Evolutionary conservation across 805 yeast genomes (phyloP).

Genomic region (Wilhelminamyces savonicus): DNA sequence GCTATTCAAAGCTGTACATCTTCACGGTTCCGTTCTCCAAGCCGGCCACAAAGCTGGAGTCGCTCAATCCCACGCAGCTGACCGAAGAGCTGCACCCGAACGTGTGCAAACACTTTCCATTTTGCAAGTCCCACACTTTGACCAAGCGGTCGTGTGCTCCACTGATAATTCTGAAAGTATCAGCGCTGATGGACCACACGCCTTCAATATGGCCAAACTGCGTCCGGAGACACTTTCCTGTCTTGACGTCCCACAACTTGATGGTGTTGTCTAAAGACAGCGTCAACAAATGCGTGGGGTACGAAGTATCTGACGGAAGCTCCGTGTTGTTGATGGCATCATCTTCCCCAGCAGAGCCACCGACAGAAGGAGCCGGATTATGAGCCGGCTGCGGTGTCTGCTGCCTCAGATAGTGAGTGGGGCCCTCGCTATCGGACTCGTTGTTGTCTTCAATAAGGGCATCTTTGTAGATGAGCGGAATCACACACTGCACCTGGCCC

Average conservation of each 20-base stretch:
- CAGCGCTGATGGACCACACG: slow-evolving; percentile 95
- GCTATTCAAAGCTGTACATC: slow-evolving; percentile 79
- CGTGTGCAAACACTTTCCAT: slow-evolving; percentile 91
- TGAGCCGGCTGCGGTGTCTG: too few species aligned
- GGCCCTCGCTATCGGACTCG: slow-evolving; percentile 32
- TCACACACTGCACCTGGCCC: slow-evolving; percentile 89
- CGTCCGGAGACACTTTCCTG: slow-evolving; percentile 86
- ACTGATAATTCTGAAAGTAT: slow-evolving; percentile 86
- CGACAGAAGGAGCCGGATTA: too few species aligned
- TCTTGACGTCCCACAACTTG: slow-evolving; percentile 81
- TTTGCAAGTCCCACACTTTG: slow-evolving; percentile 93
- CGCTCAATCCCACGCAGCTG: slow-evolving; percentile 79
- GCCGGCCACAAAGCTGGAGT: slow-evolving; percentile 85
- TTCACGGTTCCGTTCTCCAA: slow-evolving; percentile 85
- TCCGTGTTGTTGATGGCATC: slow-evolving; percentile 1
- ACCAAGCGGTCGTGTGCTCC: slow-evolving; percentile 91
- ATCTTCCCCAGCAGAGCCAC: background rate
- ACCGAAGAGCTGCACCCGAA: slow-evolving; percentile 62
- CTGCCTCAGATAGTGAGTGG: slow-evolving; percentile 2
- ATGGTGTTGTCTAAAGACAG: slow-evolving; percentile 91
- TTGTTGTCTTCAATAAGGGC: slow-evolving; percentile 41
- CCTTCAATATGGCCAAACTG: slow-evolving; percentile 98
- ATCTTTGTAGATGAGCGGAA: slow-evolving; percentile 75
- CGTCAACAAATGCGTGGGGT: slow-evolving; percentile 80
- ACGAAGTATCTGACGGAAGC: slow-evolving; percentile 19